A percentile compares a stretch with the other conserved stretches of the same genome.
These are phyloP conservation scores for Stephania japonica DNA, from an alignment of 164 flowering plant species.

Conservation along the genomic window DNA sequence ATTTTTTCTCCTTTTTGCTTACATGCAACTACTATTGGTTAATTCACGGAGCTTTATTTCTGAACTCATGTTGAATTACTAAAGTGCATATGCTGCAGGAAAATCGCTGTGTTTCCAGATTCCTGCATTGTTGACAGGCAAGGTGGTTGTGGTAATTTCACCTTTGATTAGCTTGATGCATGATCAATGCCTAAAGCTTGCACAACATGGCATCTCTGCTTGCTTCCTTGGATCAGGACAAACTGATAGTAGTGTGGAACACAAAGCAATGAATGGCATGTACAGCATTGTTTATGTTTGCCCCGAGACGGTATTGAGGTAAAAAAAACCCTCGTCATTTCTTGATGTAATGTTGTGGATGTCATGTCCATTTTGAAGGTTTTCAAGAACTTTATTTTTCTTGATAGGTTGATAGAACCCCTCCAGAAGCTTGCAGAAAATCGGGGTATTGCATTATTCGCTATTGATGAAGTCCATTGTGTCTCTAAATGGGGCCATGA, in stretches of 20 bases:
- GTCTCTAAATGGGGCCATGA: constrained; percentile 99
- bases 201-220: constrained; percentile 80
- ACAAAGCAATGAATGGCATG: constrained; percentile 77
- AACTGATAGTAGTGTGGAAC: constrained; percentile 63
- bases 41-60: neutral
- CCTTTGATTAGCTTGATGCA: constrained; percentile 96
- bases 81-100: constrained; percentile 39
- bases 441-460: constrained; percentile 84
- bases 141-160: constrained; percentile 83
- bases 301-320: constrained; percentile 88
- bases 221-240: constrained; percentile 98
- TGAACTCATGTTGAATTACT: neutral
- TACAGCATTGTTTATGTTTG: constrained; percentile 75
- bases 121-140: constrained; percentile 84
- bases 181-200: constrained; percentile 86
- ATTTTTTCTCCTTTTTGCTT: neutral
- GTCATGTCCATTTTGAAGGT: neutral
- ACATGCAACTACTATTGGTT: neutral
- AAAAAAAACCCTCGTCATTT: neutral
- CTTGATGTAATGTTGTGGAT: neutral
- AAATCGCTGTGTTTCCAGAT: constrained; percentile 91
- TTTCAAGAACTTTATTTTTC: neutral
- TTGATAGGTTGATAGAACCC: constrained; percentile 63
- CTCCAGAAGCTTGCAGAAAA: constrained; percentile 75
- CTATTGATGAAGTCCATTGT: constrained; percentile 94